These are phyloP conservation scores for Diplocarpon mali DNA, from an alignment of 2,329 filamentous ascomycete genomes.

Conservation along the genomic window DNA sequence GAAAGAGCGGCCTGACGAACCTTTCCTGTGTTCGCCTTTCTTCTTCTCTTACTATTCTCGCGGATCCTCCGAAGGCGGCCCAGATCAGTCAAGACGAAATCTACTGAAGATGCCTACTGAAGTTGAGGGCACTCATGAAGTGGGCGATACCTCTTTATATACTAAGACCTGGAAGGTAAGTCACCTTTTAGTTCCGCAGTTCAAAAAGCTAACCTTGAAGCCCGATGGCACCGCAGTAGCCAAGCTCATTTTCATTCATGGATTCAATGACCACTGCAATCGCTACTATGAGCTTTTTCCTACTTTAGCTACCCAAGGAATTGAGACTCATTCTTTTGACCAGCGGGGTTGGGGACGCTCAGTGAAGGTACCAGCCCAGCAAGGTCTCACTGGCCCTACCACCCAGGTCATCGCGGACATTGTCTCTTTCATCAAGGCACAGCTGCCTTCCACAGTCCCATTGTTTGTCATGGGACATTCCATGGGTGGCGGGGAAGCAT, in stretches of 20 bases:
- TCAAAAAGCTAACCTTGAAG: conserved; percentile 12
- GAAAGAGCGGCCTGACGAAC: no score
- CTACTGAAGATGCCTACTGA: conserved; percentile 21
- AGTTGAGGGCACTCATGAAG: conserved; percentile 24
- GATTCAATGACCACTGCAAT: conserved; percentile 78
- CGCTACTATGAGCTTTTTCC: conserved; percentile 68
- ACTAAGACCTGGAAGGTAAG: conserved; percentile 27
- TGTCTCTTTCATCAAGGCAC: conserved; percentile 57
- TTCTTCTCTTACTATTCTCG: no score
- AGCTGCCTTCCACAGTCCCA: conserved; percentile 44
- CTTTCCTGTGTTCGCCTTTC: no score
- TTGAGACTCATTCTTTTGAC: conserved; percentile 69
- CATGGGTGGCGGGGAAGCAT: conserved; percentile 75
- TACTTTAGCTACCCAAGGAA: conserved; percentile 55
- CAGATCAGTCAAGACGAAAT: background rate
- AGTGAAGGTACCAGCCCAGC: conserved; percentile 47
- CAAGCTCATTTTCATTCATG: conserved; percentile 73
- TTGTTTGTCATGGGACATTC: conserved; percentile 83
- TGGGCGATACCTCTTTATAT: conserved; percentile 24
- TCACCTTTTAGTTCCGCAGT: background rate
- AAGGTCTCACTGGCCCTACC: conserved; percentile 66
- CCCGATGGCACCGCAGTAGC: conserved; percentile 38
- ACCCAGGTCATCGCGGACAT: conserved; percentile 65
- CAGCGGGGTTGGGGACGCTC: conserved; percentile 83
- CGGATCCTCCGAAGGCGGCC: no score